Conservation (phyloP, 1,284 basidiomycete species). For the Lignosus rhinocerotis region DNA sequence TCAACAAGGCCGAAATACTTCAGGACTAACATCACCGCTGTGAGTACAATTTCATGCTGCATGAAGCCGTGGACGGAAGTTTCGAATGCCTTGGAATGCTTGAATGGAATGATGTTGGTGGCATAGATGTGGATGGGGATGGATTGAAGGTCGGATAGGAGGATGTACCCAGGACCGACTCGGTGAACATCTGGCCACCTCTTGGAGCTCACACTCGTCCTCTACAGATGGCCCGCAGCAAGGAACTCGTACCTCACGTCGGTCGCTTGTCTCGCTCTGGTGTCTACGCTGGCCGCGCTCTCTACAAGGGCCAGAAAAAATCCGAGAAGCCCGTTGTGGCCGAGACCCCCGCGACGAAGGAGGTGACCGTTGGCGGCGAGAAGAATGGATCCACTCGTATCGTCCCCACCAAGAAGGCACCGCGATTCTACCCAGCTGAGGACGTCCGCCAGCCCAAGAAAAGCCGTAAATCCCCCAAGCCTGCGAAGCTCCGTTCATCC, state of each 20-base stretch:
- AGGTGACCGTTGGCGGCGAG: slow-evolving; percentile 86
- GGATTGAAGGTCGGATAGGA: slow-evolving; percentile 36
- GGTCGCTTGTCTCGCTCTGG: slow-evolving; percentile 84
- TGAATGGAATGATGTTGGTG: neutral
- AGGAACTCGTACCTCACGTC: slow-evolving; percentile 82
- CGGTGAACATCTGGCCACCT: slow-evolving; percentile 17
- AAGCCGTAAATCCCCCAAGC: slow-evolving; percentile 84
- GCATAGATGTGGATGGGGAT: slow-evolving; percentile 27
- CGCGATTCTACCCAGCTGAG: slow-evolving; percentile 97
- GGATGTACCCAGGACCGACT: slow-evolving; percentile 36
- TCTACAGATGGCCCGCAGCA: slow-evolving; percentile 88
- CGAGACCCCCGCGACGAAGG: slow-evolving; percentile 63
- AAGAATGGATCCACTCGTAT: slow-evolving; percentile 92
- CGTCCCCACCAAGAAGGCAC: slow-evolving; percentile 84
- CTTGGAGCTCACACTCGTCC: slow-evolving; percentile 24
- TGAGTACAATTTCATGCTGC: slow-evolving; percentile 19
- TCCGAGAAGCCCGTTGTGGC: slow-evolving; percentile 64
- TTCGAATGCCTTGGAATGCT: slow-evolving; percentile 11
- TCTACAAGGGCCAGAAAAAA: slow-evolving; percentile 82
- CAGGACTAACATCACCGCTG: slow-evolving; percentile 37
- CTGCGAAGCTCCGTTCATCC: slow-evolving; percentile 78
- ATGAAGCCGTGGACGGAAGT: slow-evolving; percentile 17
- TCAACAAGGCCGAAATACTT: slow-evolving; percentile 36
- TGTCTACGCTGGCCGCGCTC: slow-evolving; percentile 79
- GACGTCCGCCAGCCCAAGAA: slow-evolving; percentile 91